These are phyloP conservation scores for Ogataea allantospora DNA, from an alignment of 805 yeast genomes.

Conservation along the genomic window DNA sequence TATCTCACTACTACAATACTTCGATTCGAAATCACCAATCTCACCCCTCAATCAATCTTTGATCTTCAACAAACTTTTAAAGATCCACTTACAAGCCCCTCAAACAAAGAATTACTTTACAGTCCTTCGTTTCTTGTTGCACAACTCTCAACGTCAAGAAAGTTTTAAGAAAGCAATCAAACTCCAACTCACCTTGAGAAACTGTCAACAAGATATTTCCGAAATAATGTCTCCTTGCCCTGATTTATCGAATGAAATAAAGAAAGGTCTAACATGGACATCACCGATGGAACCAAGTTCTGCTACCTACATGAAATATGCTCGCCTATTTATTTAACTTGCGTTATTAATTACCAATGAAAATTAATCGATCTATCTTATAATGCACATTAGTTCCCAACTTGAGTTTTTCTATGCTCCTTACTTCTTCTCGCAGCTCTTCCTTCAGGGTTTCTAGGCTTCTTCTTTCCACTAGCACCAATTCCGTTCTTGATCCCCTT, in stretches of 20 bases:
- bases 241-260: conserved; percentile 5
- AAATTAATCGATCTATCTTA: conserved; percentile 5
- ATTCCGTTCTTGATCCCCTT: conserved; percentile 61
- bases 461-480: conserved; percentile 41
- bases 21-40: conserved; percentile 4
- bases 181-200: background rate
- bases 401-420: conserved; percentile 27
- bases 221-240: conserved; percentile 9
- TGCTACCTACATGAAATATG: conserved; percentile 6
- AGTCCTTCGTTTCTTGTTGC: conserved; percentile 7
- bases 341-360: background rate
- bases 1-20: conserved; percentile 8
- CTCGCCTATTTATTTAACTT: conserved; percentile 6
- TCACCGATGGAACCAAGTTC: conserved; percentile 7
- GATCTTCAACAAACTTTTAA: conserved; percentile 4
- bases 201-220: background rate
- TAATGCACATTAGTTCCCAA: conserved; percentile 5
- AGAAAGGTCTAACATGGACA: conserved; percentile 11
- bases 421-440: conserved; percentile 52
- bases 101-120: conserved; percentile 3
- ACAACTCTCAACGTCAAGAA: conserved; percentile 5
- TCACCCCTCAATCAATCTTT: background rate
- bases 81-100: background rate
- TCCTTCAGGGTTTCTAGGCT: conserved; percentile 54
- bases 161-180: background rate